A percentile compares a stretch with the other conserved stretches of the same genome.
Conservation (phyloP, 331 rosid genomes). For the Telfairia occidentalis region DNA sequence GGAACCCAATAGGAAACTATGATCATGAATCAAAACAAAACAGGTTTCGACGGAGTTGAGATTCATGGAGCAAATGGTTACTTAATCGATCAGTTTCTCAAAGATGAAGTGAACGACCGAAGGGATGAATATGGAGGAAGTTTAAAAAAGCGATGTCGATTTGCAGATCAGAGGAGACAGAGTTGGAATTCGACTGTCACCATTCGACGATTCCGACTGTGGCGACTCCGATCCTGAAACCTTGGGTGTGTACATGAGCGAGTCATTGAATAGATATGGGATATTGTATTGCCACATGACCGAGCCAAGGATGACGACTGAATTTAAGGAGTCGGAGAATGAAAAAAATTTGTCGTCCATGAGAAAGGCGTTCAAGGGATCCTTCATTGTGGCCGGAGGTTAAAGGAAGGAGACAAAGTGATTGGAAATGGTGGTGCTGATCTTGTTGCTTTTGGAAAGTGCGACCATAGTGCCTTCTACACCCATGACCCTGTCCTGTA, state of each 20-base stretch:
- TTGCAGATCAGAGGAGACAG: too few species aligned
- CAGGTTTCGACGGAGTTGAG: slow-evolving; percentile 57
- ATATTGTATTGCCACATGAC: slow-evolving; percentile 33
- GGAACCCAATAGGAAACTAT: background rate
- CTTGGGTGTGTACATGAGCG: slow-evolving; percentile 21
- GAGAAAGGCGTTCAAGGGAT: background rate
- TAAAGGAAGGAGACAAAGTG: background rate
- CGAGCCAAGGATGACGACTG: slow-evolving; percentile 29
- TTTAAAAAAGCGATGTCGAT: slow-evolving; percentile 34
- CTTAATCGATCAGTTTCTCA: slow-evolving; percentile 28
- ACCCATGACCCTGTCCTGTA: slow-evolving; percentile 26
- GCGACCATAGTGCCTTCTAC: slow-evolving; percentile 30
- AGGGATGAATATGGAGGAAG: slow-evolving; percentile 34
- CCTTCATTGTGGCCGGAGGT: background rate
- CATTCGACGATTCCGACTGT: slow-evolving; percentile 26
- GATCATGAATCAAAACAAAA: background rate
- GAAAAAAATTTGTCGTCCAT: background rate
- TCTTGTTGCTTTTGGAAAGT: background rate
- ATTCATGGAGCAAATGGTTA: slow-evolving; percentile 31
- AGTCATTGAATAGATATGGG: slow-evolving; percentile 9
- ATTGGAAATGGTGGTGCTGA: background rate
- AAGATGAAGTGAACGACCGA: slow-evolving; percentile 33
- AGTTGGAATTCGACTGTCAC: slow-evolving; percentile 40
- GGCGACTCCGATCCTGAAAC: slow-evolving; percentile 32
- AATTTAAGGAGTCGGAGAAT: too few species aligned